These are phyloP conservation scores for Croton setiger DNA, from an alignment of 441 rosid genomes.

Conservation along the genomic window DNA sequence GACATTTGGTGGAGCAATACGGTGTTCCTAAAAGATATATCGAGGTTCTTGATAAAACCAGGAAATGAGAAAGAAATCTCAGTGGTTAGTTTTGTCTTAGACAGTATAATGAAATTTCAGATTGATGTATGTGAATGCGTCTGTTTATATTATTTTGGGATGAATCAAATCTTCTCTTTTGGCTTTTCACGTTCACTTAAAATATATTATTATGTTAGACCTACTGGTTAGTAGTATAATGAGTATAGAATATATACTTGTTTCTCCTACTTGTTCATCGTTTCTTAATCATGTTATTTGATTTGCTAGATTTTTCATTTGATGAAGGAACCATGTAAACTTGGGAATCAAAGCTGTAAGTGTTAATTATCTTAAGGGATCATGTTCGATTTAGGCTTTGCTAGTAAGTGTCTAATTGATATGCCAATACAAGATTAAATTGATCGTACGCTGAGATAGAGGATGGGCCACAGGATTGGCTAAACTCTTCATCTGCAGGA, in stretches of 20 bases:
- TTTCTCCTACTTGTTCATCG: not conserved
- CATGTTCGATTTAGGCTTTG: too few species aligned
- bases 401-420: too few species aligned
- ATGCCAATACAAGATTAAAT: too few species aligned
- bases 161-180: not conserved
- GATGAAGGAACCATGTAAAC: not conserved
- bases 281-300: not conserved
- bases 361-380: too few species aligned
- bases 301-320: not conserved
- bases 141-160: not conserved
- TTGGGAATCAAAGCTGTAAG: too few species aligned
- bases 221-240: not conserved
- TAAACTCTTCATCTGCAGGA: too few species aligned
- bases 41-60: slow-evolving; percentile 91
- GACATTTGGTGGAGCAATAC: slow-evolving; percentile 74
- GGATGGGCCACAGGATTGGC: too few species aligned
- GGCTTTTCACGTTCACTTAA: not conserved
- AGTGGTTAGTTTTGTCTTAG: slow-evolving; percentile 10
- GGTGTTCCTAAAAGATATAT: slow-evolving; percentile 84
- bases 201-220: not conserved
- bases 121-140: not conserved
- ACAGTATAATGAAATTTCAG: not conserved
- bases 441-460: not conserved
- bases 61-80: slow-evolving; percentile 37
- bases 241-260: not conserved